A percentile compares a stretch with the other conserved stretches of the same genome.
These are phyloP conservation scores for Aspergillus biplanus DNA, from an alignment of 495 filamentous ascomycete genomes.

Conservation along the genomic window DNA sequence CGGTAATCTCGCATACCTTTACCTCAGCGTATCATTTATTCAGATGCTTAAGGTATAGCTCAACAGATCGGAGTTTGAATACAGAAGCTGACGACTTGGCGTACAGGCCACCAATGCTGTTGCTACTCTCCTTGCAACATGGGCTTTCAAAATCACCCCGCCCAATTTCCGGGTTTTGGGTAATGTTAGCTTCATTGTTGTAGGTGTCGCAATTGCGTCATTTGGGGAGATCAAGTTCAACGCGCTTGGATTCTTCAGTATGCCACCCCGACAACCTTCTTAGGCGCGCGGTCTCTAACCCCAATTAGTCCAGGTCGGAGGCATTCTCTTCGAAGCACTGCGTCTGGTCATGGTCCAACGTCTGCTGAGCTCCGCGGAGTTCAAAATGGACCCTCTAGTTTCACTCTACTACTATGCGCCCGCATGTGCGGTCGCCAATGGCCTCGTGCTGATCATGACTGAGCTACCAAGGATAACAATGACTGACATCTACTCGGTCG, in stretches of 20 bases:
- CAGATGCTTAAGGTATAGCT: conserved; percentile 85
- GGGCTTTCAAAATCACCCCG: conserved; percentile 72
- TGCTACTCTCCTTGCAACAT: conserved; percentile 77
- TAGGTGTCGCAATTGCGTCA: conserved; percentile 84
- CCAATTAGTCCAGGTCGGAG: conserved; percentile 62
- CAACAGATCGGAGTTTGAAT: too few relatives aligned
- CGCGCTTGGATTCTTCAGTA: conserved; percentile 73
- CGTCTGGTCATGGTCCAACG: conserved; percentile 87
- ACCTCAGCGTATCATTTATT: conserved; percentile 87
- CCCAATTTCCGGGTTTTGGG: conserved; percentile 72
- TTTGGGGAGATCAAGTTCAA: conserved; percentile 89
- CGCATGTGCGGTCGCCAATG: conserved; percentile 83
- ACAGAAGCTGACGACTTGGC: background rate
- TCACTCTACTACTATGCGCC: conserved; percentile 94
- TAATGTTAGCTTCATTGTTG: conserved; percentile 82
- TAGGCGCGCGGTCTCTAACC: background rate
- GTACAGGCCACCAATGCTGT: conserved; percentile 83
- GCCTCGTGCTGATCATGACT: conserved; percentile 69
- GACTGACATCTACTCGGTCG: conserved; percentile 70
- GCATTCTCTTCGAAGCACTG: conserved; percentile 82
- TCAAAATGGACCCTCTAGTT: conserved; percentile 94
- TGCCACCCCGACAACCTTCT: background rate
- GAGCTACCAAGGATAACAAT: conserved; percentile 71
- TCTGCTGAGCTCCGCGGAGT: conserved; percentile 80
- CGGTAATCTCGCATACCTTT: conserved; percentile 86